Conservation (phyloP, 305 asterid species). For the Striga hermonthica region DNA sequence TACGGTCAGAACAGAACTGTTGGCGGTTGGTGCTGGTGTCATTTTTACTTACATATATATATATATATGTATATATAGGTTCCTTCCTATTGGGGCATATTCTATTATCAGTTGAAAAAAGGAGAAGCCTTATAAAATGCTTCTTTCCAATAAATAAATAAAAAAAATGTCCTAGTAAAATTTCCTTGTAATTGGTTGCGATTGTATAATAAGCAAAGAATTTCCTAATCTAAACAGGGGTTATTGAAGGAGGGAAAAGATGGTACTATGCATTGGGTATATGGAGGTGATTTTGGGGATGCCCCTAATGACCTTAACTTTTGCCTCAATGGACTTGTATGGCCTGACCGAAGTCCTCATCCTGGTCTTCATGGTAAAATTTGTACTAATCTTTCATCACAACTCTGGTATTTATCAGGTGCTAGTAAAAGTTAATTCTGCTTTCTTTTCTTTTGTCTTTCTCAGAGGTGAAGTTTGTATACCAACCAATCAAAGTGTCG, state of each 20-base stretch:
- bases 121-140: too few species aligned
- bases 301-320: constrained; percentile 84
- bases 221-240: constrained; percentile 43
- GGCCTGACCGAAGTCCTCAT: constrained; percentile 98
- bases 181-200: neutral
- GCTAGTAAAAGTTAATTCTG: constrained; percentile 5
- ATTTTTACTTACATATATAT: neutral
- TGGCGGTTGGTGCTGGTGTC: neutral
- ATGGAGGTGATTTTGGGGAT: constrained; percentile 98
- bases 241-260: constrained; percentile 65
- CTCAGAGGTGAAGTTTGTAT: constrained; percentile 86
- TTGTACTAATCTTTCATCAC: constrained; percentile 27
- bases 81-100: neutral
- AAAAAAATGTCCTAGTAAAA: neutral
- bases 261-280: constrained; percentile 87
- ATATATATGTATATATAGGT: too few species aligned
- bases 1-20: neutral
- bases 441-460: constrained; percentile 25
- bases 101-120: neutral
- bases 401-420: constrained; percentile 15
- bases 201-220: neutral
- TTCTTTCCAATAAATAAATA: too few species aligned
- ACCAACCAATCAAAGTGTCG: constrained; percentile 89
- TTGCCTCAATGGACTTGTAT: constrained; percentile 81
- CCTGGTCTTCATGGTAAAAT: constrained; percentile 81